These are phyloP conservation scores for Aspergillus asperescens DNA, from an alignment of 495 filamentous ascomycete species.

Conservation along the genomic window DNA sequence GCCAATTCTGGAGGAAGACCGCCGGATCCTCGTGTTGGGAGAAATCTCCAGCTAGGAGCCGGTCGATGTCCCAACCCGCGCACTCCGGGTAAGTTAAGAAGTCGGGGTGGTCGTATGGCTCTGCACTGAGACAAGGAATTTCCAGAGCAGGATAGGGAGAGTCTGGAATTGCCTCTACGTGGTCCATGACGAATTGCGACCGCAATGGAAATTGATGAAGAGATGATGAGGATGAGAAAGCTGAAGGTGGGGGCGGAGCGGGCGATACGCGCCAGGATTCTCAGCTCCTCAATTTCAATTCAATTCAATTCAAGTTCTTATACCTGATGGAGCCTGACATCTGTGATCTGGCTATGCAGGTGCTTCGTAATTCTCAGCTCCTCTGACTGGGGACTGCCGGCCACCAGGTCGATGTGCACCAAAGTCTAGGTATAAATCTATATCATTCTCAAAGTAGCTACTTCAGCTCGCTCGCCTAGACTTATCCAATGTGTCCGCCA, in stretches of 20 bases:
- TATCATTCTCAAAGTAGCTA: too few species aligned
- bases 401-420: too few species aligned
- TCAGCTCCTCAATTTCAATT: not conserved
- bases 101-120: not conserved
- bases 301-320: too few species aligned
- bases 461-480: too few species aligned
- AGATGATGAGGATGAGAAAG: not conserved
- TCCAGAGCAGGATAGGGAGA: not conserved
- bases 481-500: not conserved
- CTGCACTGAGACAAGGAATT: not conserved
- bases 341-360: too few species aligned
- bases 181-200: not conserved
- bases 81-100: conserved; percentile 4
- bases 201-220: not conserved
- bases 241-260: not conserved
- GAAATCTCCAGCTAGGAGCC: not conserved
- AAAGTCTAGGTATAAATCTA: too few species aligned
- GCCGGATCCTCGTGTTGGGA: not conserved
- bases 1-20: conserved; percentile 4
- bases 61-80: not conserved
- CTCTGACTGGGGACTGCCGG: too few species aligned
- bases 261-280: not conserved
- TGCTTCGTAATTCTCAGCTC: too few species aligned
- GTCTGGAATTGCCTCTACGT: conserved; percentile 1
- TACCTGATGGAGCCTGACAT: too few species aligned